Evolutionary conservation across 2,329 filamentous ascomycete genomes (phyloP), one percentile per base, ranked within the genome.

Genomic region (Sporothrix brunneoviolacea): DNA sequence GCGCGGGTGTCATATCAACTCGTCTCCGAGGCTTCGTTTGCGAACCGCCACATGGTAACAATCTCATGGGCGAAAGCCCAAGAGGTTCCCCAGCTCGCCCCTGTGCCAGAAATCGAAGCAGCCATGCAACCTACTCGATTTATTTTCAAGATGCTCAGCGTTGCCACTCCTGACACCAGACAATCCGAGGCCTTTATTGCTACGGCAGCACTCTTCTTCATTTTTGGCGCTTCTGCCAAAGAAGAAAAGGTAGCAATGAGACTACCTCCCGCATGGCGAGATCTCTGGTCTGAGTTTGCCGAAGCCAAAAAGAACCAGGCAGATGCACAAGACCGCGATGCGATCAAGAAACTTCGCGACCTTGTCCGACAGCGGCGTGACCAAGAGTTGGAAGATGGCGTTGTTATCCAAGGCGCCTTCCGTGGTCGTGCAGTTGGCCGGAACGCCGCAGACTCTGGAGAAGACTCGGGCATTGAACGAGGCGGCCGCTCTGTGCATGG

Each of bases 101-200:
- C 69, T 2, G 64, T 68, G 4, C 56, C 69, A 2, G 68, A 73
- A 3, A 62, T 79, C 9, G 72, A 77, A 52, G 63, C 71, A 12
- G 64, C 66, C 21, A 65, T 70, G 10, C 70, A 72, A 13, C 69
- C 77, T 5, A 75, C 68, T 16, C 72, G 73, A 30, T 80, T 84
- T 21, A 79, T 72, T 10, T 82, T 93, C 58, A 85, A 83, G 37
- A 95, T 96, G 85, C 74, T 70, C 4, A 75, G 76, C 0, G 68
- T 94, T 38, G 86, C 89, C 10, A 85, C 89, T 0, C 81, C 89
- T 0, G 85, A 89, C 48, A 59, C 74, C 12, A 82, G 83, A 56
- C 91, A 98, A 63, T 94, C 93, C 6, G 91, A 97, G 65, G 84
- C 84, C 1, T 97, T 84, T 59, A 77, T 93, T 37, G 87, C 90